These are phyloP conservation scores for Meyerozyma athensensis DNA, from an alignment of 1,139 yeast genomes.

Conservation along the genomic window DNA sequence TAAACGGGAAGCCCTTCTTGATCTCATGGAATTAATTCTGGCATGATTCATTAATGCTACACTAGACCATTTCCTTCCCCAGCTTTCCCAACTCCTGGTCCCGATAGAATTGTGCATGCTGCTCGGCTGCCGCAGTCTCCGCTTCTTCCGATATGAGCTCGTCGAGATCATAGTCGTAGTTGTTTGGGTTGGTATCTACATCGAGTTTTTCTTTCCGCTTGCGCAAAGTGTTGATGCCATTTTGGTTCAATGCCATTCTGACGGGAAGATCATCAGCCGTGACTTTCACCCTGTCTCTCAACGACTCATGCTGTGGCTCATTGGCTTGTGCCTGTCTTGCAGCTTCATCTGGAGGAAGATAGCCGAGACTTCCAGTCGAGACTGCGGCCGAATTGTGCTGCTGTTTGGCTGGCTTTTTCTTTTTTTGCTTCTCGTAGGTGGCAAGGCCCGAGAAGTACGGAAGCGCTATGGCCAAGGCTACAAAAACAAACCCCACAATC, in stretches of 20 bases:
- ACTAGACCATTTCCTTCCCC: constrained; percentile 16
- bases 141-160: constrained; percentile 22
- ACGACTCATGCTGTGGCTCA: constrained; percentile 23
- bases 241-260: constrained; percentile 26
- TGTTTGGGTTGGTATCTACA: constrained; percentile 31
- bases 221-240: constrained; percentile 12
- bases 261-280: constrained; percentile 39
- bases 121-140: constrained; percentile 11
- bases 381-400: constrained; percentile 5
- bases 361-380: constrained; percentile 19
- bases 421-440: constrained; percentile 21
- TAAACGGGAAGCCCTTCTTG: constrained; percentile 6
- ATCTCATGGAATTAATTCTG: constrained; percentile 4
- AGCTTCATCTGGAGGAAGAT: constrained; percentile 40
- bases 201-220: constrained; percentile 27
- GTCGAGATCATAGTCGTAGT: constrained; percentile 56
- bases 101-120: constrained; percentile 52
- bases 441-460: constrained; percentile 41
- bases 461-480: constrained; percentile 27
- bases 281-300: constrained; percentile 28
- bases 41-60: constrained; percentile 5
- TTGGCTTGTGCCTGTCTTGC: constrained; percentile 12
- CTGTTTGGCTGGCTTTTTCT: constrained; percentile 10
- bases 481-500: constrained; percentile 23
- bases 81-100: constrained; percentile 34